Conservation (phyloP, 805 yeast species). For the Wickerhamiella kurtzmanii region DNA sequence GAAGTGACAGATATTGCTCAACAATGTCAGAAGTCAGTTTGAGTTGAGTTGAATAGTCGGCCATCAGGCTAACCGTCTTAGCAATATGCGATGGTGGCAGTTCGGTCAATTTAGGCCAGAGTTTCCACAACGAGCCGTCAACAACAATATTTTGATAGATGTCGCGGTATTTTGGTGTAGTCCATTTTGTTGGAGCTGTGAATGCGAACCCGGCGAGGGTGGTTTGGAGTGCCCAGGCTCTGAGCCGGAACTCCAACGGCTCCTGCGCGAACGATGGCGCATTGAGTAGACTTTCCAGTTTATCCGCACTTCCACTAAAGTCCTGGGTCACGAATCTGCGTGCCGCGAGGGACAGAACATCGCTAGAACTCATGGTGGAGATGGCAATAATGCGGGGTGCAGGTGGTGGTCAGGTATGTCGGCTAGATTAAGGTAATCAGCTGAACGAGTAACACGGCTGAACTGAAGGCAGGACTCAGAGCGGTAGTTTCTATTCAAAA, state of each 20-base stretch:
- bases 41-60: constrained; percentile 7
- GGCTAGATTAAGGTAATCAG: no score
- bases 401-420: no score
- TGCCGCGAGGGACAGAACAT: background rate
- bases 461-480: no score
- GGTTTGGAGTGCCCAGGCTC: constrained; percentile 10
- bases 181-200: constrained; percentile 2
- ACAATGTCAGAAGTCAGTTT: constrained; percentile 6
- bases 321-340: constrained; percentile 10
- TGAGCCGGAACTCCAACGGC: constrained; percentile 1
- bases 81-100: constrained; percentile 8
- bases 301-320: constrained; percentile 4
- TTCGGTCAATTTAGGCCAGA: background rate
- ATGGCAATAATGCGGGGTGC: background rate
- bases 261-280: background rate
- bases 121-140: background rate
- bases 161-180: background rate
- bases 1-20: constrained; percentile 6
- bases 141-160: background rate
- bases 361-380: background rate
- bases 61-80: constrained; percentile 5
- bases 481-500: no score
- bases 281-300: background rate
- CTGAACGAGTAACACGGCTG: no score
- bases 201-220: constrained; percentile 14